A percentile compares a stretch with the other conserved stretches of the same genome.
phyloP scores from a whole-genome alignment of 768 basidiomycete species.

The Psilocybe subaeruginosa region DNA sequence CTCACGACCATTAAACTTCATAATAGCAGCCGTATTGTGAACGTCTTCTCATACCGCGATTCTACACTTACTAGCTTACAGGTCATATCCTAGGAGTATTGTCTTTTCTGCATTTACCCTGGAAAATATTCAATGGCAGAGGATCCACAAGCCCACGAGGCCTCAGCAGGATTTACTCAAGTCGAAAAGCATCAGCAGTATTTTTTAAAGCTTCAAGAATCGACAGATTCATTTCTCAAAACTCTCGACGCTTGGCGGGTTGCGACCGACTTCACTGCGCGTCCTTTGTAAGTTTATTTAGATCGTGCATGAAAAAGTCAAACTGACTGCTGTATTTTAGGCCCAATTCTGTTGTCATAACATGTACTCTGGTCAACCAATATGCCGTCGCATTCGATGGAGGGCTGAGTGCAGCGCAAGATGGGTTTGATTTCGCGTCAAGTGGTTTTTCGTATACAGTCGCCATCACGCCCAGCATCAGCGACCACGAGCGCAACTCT shows the following conservation, averaged over 20 bases:
- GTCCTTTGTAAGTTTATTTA: not conserved
- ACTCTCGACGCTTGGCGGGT: not conserved
- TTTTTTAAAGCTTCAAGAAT: not conserved
- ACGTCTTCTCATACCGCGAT: no score
- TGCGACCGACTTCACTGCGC: not conserved
- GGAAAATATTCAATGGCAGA: not conserved
- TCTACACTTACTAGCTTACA: no score
- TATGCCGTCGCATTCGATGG: not conserved
- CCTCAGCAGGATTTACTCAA: not conserved
- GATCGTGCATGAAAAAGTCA: not conserved
- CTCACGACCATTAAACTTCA: no score
- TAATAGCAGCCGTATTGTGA: no score
- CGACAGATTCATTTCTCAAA: not conserved
- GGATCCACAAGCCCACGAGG: not conserved
- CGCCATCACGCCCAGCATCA: not conserved
- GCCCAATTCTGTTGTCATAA: not conserved
- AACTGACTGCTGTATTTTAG: not conserved
- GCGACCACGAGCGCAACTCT: not conserved
- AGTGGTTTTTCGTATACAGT: not conserved
- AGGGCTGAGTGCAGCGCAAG: not conserved
- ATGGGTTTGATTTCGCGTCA: not conserved
- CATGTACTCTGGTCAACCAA: not conserved
- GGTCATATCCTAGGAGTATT: no score
- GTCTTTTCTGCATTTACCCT: not conserved
- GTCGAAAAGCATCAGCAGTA: not conserved